Base-by-base conservation (phyloP, 768 basidiomycete genomes). In the Xerocomus brunneocitrinus region DNA sequence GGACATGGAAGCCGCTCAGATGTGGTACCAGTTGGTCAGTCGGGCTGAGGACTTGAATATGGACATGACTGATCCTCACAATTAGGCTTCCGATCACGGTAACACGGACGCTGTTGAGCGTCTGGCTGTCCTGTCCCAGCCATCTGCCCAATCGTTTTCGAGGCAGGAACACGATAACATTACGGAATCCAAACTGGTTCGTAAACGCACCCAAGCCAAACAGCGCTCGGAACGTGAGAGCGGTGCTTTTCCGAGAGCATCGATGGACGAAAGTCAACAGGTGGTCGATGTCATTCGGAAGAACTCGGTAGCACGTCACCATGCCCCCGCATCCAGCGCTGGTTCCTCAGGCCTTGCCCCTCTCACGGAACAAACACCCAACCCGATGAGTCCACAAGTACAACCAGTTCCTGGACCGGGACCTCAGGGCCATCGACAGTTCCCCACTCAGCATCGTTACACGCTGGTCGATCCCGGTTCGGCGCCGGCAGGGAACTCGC, bases 91-190 rank as follows among this genome's bases (percentile, higher is more conserved):
- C 19, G 74, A 82, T 22, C 85, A 91, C 50, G 87, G 87, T 2
- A 95, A 95, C 64, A 57, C 76, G 1, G 95, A 98, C 62, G 95
- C 95, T 0, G 62, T 69, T 3, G 83, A 84, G 16, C 85, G 94
- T 1, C 74, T 97, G 30, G 65, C 70, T 0, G 94, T 88, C 0
- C 76, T 97, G 10, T 76, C 79, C 0, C 76, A 80, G 36, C 78
- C 85, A 0, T 68, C 74, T 0, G 86, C 87, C 0, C 80, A 80
- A 41, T 67, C 82, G 0, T 77, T 98, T 19, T 87, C 89, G 1
- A 76, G 92, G 19, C 75, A 81, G 51, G 88, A 95, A 58, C 92
- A 97, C 71, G 84, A 94, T 55, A 72, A 71, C 0, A 79, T 90
- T 57, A 88, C 92, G 8, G 86, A 93, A 62, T 73, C 71, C 49